Base-by-base conservation (phyloP, 2,329 filamentous ascomycete genomes). In the Cytospora piceicola region DNA sequence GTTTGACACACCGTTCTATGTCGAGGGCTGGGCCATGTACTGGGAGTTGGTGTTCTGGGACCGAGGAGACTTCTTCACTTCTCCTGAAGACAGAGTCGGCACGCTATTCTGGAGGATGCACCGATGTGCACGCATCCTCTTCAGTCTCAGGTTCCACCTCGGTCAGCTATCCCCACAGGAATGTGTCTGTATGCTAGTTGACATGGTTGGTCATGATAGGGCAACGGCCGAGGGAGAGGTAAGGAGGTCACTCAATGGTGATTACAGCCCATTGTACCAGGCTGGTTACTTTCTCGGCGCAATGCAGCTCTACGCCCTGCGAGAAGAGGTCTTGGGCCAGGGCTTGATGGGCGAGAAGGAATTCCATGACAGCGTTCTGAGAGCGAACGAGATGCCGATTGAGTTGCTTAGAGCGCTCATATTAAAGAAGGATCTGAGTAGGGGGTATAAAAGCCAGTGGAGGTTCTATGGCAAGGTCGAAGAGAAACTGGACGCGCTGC, bases 61-160 rank as follows among this genome's bases (percentile, higher is more conserved):
- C 52, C 78, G 82, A 32, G 78, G 78, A 34, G 79, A 81, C 68
- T 88, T 86, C 70, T 79, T 82, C 64, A 75, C 76, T 4, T 77
- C 78, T 0, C 77, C 85, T 0, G 81, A 84, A 66, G 82, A 87
- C 68, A 78, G 79, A 49, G 79, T 88, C 27, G 85, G 85, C 0
- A 84, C 86, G 68, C 74, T 88, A 9, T 88, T 87, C 72, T 88
- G 85, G 85, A 79, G 84, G 17, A 86, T 88, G 81, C 85, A 88
- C 72, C 82, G 86, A 32, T 87, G 85, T 69, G 82, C 82, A 7
- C 81, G 86, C 46, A 87, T 87, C 69, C 75, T 84, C 15, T 88
- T 88, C 73, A 85, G 83, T 0, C 72, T 88, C 1, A 81, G 80
- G 49, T 88, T 87, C 66, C 85, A 88, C 70, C 78, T 88, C 0